phyloP scores from a whole-genome alignment of 306 rosid species.

The Cicer chorassanicum region DNA sequence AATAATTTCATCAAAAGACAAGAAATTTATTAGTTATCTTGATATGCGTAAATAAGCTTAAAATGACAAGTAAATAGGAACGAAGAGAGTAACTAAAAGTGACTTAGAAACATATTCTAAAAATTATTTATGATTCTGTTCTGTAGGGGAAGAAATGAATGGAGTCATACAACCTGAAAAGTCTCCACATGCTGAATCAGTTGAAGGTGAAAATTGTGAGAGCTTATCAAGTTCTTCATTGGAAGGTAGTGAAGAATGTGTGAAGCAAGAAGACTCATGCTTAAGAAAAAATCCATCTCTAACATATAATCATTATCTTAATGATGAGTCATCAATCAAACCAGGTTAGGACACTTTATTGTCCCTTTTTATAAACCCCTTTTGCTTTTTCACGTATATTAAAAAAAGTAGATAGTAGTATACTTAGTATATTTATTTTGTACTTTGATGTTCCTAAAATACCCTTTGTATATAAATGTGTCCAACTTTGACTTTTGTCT shows the following conservation, averaged over 20 bases:
- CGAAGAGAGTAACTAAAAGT: background rate
- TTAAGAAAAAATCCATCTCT: constrained; percentile 41
- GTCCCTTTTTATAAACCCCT: no score
- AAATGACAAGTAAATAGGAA: background rate
- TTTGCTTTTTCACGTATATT: no score
- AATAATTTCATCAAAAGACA: no score
- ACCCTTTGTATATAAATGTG: no score
- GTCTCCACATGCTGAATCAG: constrained; percentile 43
- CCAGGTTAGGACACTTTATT: constrained; percentile 56
- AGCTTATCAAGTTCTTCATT: constrained; percentile 30
- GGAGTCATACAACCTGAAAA: constrained; percentile 44
- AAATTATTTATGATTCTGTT: constrained; percentile 16
- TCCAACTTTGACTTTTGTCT: no score
- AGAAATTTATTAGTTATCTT: no score
- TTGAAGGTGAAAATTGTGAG: constrained; percentile 43
- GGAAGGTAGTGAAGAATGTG: constrained; percentile 39
- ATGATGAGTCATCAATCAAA: constrained; percentile 49
- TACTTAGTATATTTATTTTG: no score
- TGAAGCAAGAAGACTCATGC: constrained; percentile 39
- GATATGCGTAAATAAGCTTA: no score
- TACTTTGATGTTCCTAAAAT: no score
- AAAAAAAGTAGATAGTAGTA: no score
- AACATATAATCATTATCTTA: constrained; percentile 43
- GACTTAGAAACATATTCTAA: background rate
- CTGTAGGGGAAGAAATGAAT: constrained; percentile 48